Evolutionary conservation across 2,329 filamentous ascomycete species (phyloP).

Genomic region (Fusarium virguliforme): DNA sequence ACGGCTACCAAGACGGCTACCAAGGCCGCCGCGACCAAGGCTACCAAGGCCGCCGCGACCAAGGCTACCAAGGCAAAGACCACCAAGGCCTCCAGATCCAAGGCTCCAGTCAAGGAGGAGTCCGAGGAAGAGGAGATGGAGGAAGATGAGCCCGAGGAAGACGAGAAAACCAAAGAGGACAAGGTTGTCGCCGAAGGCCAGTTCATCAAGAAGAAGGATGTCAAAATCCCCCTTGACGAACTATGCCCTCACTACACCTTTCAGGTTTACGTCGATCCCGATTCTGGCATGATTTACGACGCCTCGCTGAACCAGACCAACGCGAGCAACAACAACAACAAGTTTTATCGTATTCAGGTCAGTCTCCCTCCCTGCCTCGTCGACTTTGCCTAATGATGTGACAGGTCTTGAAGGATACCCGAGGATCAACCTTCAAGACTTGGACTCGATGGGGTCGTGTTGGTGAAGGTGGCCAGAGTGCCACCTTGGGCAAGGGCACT

Average conservation of each 20-base stretch:
- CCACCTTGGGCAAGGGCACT: conserved; percentile 60
- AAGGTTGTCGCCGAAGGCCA: conserved; percentile 61
- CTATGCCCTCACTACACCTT: conserved; percentile 57
- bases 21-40: conserved; percentile 5
- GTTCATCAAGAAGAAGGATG: conserved; percentile 63
- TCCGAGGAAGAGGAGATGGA: conserved; percentile 49
- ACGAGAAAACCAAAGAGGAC: conserved; percentile 54
- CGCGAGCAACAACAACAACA: conserved; percentile 81
- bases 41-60: conserved; percentile 26
- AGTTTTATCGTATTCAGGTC: conserved; percentile 84
- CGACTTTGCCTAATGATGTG: conserved; percentile 23
- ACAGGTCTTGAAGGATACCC: conserved; percentile 62
- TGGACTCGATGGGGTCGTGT: conserved; percentile 91
- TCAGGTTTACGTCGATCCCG: conserved; percentile 76
- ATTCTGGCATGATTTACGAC: conserved; percentile 79
- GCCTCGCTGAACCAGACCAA: conserved; percentile 86
- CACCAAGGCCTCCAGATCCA: conserved; percentile 45
- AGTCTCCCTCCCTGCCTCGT: conserved; percentile 31
- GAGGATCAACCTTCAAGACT: conserved; percentile 64
- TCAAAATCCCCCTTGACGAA: conserved; percentile 68
- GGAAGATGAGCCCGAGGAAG: conserved; percentile 50
- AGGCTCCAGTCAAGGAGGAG: conserved; percentile 41
- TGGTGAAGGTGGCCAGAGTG: conserved; percentile 70
- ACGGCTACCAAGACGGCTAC: conserved; percentile 23
- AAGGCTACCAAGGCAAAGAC: conserved; percentile 16